Evolutionary conservation across 306 rosid genomes (phyloP).

Genomic region (Quillaja saponaria): DNA sequence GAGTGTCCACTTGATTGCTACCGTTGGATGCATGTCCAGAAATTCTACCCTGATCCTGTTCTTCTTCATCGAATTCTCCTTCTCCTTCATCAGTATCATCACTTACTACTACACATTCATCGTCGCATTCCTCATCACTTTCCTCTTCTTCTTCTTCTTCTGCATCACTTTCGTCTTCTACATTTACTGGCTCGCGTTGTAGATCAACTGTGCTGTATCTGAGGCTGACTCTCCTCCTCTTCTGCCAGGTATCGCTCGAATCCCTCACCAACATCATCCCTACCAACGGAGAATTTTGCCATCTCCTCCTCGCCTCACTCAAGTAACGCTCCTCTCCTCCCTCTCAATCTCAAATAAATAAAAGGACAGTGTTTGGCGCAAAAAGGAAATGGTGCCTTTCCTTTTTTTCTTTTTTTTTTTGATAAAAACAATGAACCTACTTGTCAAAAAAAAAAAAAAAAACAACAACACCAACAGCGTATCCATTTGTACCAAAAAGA

Average conservation of each 20-base stretch:
- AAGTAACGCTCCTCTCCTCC: no score
- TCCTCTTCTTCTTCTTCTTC: neutral
- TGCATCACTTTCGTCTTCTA: neutral
- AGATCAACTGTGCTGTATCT: neutral
- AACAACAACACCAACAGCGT: no score
- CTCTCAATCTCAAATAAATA: neutral
- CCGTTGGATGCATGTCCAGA: conserved; percentile 20
- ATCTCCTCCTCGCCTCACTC: conserved; percentile 13
- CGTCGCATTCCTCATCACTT: conserved; percentile 5
- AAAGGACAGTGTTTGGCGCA: no score
- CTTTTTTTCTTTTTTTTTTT: no score
- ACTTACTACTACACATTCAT: neutral
- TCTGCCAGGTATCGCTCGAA: conserved; percentile 46
- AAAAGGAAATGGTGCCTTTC: no score
- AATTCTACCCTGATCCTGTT: neutral
- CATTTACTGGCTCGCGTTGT: conserved; percentile 2
- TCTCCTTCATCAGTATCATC: neutral
- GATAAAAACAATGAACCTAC: no score
- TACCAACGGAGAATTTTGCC: conserved; percentile 67
- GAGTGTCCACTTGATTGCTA: neutral
- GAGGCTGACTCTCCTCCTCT: conserved; percentile 34
- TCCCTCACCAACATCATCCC: conserved; percentile 63
- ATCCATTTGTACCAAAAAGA: no score
- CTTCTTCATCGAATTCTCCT: neutral
- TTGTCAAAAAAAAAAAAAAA: no score